Evolutionary conservation across 495 filamentous ascomycete species (phyloP).

Genomic region (Aspergillus olivimuriae): DNA sequence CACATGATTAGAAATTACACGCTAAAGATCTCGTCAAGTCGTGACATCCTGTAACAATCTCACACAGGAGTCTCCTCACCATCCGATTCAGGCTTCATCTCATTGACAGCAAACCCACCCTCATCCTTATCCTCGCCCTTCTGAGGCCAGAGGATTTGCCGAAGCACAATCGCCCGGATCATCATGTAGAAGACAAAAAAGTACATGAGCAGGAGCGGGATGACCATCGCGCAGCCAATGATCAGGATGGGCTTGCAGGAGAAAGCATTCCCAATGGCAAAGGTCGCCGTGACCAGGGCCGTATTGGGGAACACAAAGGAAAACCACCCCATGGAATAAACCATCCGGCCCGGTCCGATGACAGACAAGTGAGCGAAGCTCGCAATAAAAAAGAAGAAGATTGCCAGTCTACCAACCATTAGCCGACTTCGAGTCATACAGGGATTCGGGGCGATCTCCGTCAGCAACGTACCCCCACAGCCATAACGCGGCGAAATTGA

Average conservation of each 20-base stretch:
- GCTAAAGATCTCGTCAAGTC: not conserved
- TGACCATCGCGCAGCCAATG: conserved; percentile 59
- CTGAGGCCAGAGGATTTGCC: conserved; percentile 67
- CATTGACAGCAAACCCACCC: conserved; percentile 47
- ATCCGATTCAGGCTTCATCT: conserved; percentile 21
- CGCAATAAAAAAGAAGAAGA: conserved; percentile 82
- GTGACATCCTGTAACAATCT: not conserved
- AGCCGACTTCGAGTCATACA: not conserved
- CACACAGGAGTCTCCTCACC: not conserved
- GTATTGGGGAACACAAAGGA: conserved; percentile 87
- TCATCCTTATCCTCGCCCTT: conserved; percentile 60
- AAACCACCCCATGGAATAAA: conserved; percentile 85
- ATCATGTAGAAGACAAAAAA: conserved; percentile 63
- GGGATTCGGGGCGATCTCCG: not conserved
- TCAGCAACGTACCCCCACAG: conserved; percentile 57
- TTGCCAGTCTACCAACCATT: conserved; percentile 47
- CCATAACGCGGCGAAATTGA: conserved; percentile 64
- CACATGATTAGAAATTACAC: not conserved
- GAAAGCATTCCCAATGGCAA: conserved; percentile 63
- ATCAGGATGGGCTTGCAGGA: conserved; percentile 55
- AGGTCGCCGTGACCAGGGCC: conserved; percentile 65
- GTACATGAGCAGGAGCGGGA: conserved; percentile 61
- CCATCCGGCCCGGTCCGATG: conserved; percentile 53
- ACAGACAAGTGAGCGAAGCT: conserved; percentile 72
- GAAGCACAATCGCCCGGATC: conserved; percentile 57